These are phyloP conservation scores for Polyporus tsugae DNA, from an alignment of 1,284 basidiomycete species.

Conservation along the genomic window DNA sequence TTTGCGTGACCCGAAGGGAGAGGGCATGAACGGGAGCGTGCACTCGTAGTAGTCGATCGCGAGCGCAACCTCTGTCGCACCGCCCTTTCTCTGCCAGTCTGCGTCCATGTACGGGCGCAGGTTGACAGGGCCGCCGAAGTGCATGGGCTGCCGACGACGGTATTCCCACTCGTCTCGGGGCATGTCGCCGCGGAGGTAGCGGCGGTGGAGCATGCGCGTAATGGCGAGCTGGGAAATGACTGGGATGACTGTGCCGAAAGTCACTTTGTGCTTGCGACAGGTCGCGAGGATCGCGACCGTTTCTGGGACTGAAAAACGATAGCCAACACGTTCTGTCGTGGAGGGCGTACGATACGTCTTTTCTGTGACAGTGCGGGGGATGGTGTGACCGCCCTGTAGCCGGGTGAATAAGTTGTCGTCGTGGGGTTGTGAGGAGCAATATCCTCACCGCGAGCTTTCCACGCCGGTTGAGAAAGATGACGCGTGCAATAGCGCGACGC, in stretches of 20 bases:
- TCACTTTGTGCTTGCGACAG: constrained; percentile 54
- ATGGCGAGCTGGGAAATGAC: constrained; percentile 63
- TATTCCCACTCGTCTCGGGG: constrained; percentile 60
- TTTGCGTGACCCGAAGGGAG: constrained; percentile 20
- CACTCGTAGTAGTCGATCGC: constrained; percentile 55
- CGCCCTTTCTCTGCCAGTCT: constrained; percentile 56
- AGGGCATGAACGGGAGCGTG: constrained; percentile 59
- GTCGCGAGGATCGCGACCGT: constrained; percentile 42
- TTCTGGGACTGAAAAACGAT: constrained; percentile 39
- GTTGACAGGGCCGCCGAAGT: constrained; percentile 58
- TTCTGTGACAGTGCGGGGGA: constrained; percentile 50
- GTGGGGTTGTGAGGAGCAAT: no score
- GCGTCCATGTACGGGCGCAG: constrained; percentile 59
- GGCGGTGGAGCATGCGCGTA: constrained; percentile 58
- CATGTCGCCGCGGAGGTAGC: constrained; percentile 56
- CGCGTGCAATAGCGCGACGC: constrained; percentile 54
- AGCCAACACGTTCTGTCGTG: constrained; percentile 34
- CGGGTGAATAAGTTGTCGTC: background rate
- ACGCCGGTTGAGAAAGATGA: constrained; percentile 46
- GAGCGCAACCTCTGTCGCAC: constrained; percentile 51
- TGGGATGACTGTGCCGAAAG: constrained; percentile 60
- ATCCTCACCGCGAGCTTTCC: constrained; percentile 34
- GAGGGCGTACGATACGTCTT: constrained; percentile 49
- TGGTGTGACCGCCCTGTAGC: constrained; percentile 63
- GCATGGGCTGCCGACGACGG: constrained; percentile 58